Evolutionary conservation across 495 filamentous ascomycete species (phyloP).

Genomic region (Penicillium coprophilum): DNA sequence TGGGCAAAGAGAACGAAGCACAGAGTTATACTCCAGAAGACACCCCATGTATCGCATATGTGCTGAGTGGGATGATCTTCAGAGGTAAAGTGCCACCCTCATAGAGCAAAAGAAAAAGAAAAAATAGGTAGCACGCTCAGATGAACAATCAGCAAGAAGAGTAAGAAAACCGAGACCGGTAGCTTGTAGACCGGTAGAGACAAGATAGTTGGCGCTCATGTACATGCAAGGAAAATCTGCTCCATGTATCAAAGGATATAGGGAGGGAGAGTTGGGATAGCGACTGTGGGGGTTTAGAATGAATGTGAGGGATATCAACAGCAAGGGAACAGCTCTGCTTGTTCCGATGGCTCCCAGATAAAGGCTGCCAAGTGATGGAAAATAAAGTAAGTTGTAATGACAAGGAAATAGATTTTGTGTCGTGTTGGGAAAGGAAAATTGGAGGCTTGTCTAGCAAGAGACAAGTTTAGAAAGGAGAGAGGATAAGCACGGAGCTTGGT

Average conservation of each 20-base stretch:
- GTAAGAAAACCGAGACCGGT: slow-evolving; percentile 2
- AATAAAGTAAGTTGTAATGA: not conserved
- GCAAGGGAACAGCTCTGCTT: slow-evolving; percentile 10
- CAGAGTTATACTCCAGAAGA: not conserved
- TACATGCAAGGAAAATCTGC: slow-evolving; percentile 29
- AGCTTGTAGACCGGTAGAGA: slow-evolving; percentile 19
- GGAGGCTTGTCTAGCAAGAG: not conserved
- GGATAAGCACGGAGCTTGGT: not conserved
- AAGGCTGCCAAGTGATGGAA: not conserved
- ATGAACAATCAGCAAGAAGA: slow-evolving; percentile 8
- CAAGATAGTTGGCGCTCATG: slow-evolving; percentile 35
- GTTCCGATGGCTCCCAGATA: not conserved
- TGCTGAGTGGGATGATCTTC: slow-evolving; percentile 1
- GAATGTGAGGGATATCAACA: slow-evolving; percentile 6
- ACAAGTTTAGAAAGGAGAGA: not conserved
- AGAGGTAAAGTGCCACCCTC: slow-evolving; percentile 4
- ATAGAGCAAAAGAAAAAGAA: not conserved
- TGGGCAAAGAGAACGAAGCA: not conserved
- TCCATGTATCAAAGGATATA: not conserved
- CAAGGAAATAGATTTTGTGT: slow-evolving; percentile 5
- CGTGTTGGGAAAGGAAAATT: not conserved
- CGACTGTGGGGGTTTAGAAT: slow-evolving; percentile 10
- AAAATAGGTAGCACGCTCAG: slow-evolving; percentile 11
- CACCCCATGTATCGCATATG: not conserved
- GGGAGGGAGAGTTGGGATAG: not conserved